Conservation (phyloP, 345 rosid genomes). For the Crucihimalaya himalaica region DNA sequence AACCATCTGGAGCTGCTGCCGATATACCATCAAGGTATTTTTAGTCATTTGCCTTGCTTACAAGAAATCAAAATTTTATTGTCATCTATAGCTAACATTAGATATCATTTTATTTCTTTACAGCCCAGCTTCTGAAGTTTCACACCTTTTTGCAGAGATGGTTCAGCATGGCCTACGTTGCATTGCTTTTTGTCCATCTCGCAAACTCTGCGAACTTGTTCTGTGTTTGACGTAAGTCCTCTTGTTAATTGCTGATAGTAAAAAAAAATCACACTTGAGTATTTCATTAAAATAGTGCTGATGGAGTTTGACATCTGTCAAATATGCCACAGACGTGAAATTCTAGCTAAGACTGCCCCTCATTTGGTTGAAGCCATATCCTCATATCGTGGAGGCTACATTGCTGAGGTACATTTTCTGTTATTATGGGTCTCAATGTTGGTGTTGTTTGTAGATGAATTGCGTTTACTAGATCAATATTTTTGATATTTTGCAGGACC, state of each 20-base stretch:
- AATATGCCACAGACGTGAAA: slow-evolving; percentile 59
- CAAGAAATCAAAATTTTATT: slow-evolving; percentile 17
- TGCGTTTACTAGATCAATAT: slow-evolving; percentile 9
- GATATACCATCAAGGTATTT: slow-evolving; percentile 51
- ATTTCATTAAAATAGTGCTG: slow-evolving; percentile 12
- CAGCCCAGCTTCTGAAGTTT: slow-evolving; percentile 81
- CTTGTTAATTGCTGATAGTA: neutral
- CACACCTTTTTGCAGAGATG: slow-evolving; percentile 90
- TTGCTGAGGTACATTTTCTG: slow-evolving; percentile 61
- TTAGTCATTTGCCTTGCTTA: neutral
- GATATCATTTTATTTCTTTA: slow-evolving; percentile 23
- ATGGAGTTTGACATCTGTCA: slow-evolving; percentile 12
- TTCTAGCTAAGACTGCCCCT: slow-evolving; percentile 77
- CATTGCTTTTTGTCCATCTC: slow-evolving; percentile 88
- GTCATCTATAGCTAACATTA: slow-evolving; percentile 22
- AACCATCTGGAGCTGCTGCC: slow-evolving; percentile 35
- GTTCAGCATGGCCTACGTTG: slow-evolving; percentile 96
- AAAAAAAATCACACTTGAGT: neutral
- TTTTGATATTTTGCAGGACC: slow-evolving; percentile 52
- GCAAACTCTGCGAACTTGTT: slow-evolving; percentile 92
- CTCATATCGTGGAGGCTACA: slow-evolving; percentile 92
- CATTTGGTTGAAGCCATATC: slow-evolving; percentile 65
- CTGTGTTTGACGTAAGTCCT: slow-evolving; percentile 74
- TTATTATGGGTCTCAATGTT: neutral
- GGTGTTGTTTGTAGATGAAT: slow-evolving; percentile 27